phyloP scores from a whole-genome alignment of 768 basidiomycete genomes.

The Trametes villosa region DNA sequence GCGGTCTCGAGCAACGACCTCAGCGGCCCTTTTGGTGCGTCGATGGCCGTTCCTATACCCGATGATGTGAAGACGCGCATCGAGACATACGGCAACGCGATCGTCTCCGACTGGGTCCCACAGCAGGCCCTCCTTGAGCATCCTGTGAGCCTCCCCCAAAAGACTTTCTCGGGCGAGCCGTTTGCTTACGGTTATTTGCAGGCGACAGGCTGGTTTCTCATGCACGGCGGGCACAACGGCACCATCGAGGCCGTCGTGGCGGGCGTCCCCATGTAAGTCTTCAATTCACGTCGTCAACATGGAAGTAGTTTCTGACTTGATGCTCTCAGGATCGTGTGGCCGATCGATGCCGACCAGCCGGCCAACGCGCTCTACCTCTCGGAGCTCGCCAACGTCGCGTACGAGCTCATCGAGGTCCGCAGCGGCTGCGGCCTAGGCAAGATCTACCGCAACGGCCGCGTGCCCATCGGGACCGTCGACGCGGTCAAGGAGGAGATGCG shows the following conservation, averaged over 20 bases:
- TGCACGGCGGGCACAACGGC: constrained; percentile 10
- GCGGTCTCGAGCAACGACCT: constrained; percentile 3
- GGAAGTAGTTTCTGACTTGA: no score
- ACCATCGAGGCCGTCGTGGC: constrained; percentile 1
- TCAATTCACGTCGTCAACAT: no score
- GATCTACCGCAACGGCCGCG: constrained; percentile 15
- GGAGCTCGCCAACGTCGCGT: constrained; percentile 27
- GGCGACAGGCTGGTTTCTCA: constrained; percentile 7
- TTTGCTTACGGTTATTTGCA: no score
- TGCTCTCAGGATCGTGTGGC: constrained; percentile 17
- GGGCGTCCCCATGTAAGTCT: constrained; percentile 6
- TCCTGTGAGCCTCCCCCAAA: no score
- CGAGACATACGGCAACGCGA: background rate
- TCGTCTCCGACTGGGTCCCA: constrained; percentile 2
- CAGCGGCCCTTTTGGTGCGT: constrained; percentile 5
- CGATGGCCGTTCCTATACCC: background rate
- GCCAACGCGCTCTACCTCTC: constrained; percentile 26
- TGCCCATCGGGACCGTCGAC: constrained; percentile 29
- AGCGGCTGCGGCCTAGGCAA: constrained; percentile 14
- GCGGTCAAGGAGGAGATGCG: constrained; percentile 26
- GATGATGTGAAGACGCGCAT: background rate
- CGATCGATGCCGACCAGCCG: constrained; percentile 31
- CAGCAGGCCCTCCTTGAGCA: constrained; percentile 3
- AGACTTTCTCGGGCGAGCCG: no score
- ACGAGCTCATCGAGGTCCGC: constrained; percentile 33